Conservation (phyloP, 1,139 yeast species). For the Tardiomyces depauwii region DNA sequence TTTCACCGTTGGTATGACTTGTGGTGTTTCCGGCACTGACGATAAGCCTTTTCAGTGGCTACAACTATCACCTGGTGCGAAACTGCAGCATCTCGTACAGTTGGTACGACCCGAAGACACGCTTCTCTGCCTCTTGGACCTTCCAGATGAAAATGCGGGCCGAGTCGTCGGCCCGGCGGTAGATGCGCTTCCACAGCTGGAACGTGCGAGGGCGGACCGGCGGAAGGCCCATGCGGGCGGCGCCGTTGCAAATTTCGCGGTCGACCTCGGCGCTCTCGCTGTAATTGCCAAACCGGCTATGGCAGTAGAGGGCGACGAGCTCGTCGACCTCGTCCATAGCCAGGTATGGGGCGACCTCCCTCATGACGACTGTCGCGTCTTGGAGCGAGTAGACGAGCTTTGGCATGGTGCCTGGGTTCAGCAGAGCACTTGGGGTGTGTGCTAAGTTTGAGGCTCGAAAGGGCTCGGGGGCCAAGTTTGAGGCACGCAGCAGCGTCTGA, state of each 20-base stretch:
- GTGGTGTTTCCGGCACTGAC: too few relatives aligned
- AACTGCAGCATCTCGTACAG: conserved; percentile 9
- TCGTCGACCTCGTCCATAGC: conserved; percentile 7
- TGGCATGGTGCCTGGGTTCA: background rate
- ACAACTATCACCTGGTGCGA: too few relatives aligned
- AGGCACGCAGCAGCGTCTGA: too few relatives aligned
- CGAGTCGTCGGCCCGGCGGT: conserved; percentile 10
- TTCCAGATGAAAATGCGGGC: conserved; percentile 8
- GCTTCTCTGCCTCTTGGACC: conserved; percentile 10
- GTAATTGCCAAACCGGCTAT: conserved; percentile 10
- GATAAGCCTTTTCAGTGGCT: background rate
- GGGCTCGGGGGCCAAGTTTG: too few relatives aligned
- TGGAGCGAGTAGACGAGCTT: conserved; percentile 3
- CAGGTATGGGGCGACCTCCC: conserved; percentile 6
- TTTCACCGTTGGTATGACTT: too few relatives aligned
- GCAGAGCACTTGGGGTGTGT: too few relatives aligned
- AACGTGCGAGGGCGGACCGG: conserved; percentile 8
- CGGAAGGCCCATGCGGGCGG: conserved; percentile 8
- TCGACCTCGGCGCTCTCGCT: conserved; percentile 7
- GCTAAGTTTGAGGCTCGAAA: too few relatives aligned
- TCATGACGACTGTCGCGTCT: conserved; percentile 11
- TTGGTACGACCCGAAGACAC: conserved; percentile 10
- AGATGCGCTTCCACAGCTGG: conserved; percentile 9
- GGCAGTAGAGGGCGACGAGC: conserved; percentile 10
- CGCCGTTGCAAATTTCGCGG: conserved; percentile 4